phyloP scores from a whole-genome alignment of 768 basidiomycete species.

The Termitomyces sp. region DNA sequence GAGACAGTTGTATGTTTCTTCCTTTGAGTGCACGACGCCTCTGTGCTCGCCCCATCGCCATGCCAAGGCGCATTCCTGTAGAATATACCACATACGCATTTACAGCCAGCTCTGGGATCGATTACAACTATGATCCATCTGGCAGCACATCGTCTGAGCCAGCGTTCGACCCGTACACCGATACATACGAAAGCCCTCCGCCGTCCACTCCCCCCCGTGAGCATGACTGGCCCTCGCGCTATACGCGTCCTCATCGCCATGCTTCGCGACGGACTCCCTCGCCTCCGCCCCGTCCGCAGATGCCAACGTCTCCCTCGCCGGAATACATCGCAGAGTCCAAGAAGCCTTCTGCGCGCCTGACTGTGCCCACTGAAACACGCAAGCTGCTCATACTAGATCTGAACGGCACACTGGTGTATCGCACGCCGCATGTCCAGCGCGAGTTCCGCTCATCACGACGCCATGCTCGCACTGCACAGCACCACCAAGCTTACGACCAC shows the following conservation, averaged over 20 bases:
- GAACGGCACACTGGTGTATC: slow-evolving; percentile 69
- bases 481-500: neutral
- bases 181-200: slow-evolving; percentile 2
- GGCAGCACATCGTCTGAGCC: neutral
- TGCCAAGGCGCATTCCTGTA: neutral
- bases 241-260: neutral
- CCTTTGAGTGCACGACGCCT: neutral
- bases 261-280: neutral
- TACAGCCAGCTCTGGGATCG: slow-evolving; percentile 14
- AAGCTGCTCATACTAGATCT: slow-evolving; percentile 75
- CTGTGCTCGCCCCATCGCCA: neutral
- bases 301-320: slow-evolving; percentile 18
- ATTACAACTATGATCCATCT: slow-evolving; percentile 24
- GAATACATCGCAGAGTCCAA: slow-evolving; percentile 28
- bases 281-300: slow-evolving; percentile 22
- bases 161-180: slow-evolving; percentile 20
- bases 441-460: slow-evolving; percentile 8
- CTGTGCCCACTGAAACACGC: slow-evolving; percentile 26
- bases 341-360: slow-evolving; percentile 22
- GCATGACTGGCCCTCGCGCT: neutral
- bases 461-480: neutral
- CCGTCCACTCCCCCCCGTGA: neutral
- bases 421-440: slow-evolving; percentile 34
- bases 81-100: slow-evolving; percentile 11
- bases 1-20: neutral